Percentiles rank a stretch among this genome's conserved stretches.
Conservation (phyloP, 768 basidiomycete species). For the Phanerochaete carnosa region DNA sequence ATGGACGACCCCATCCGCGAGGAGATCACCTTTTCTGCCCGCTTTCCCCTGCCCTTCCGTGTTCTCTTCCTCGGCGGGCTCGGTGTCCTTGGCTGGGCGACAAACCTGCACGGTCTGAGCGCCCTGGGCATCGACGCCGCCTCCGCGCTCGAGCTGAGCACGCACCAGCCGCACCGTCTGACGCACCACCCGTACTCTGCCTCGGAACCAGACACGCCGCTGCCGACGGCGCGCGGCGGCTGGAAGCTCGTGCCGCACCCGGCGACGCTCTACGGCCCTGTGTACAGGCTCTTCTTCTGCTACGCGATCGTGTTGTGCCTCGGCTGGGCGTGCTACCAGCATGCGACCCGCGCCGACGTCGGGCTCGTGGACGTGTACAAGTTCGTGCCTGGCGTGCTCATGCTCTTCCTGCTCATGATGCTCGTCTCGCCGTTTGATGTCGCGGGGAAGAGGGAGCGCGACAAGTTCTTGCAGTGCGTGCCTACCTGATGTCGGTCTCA, state of each 20-base stretch:
- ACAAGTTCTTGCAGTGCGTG: constrained; percentile 75
- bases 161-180: constrained; percentile 6
- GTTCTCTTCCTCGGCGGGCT: constrained; percentile 76
- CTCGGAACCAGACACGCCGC: constrained; percentile 18
- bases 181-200: constrained; percentile 3
- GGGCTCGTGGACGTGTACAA: constrained; percentile 70
- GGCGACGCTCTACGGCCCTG: constrained; percentile 46
- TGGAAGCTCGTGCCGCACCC: constrained; percentile 37
- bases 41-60: constrained; percentile 90
- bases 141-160: constrained; percentile 60
- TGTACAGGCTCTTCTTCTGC: constrained; percentile 64
- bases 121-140: constrained; percentile 70
- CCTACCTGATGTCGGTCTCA: neutral
- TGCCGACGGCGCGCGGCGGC: constrained; percentile 25
- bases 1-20: constrained; percentile 21
- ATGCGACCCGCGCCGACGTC: constrained; percentile 53
- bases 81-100: constrained; percentile 88
- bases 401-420: constrained; percentile 50
- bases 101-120: constrained; percentile 85
- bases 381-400: constrained; percentile 69
- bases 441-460: constrained; percentile 67
- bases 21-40: constrained; percentile 47
- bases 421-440: constrained; percentile 69
- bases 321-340: constrained; percentile 70
- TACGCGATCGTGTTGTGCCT: constrained; percentile 60